Percentiles rank a stretch among this genome's conserved stretches.
Evolutionary conservation across 2,329 filamentous ascomycete genomes (phyloP).

Genomic region (Fonsecaea pedrosoi): DNA sequence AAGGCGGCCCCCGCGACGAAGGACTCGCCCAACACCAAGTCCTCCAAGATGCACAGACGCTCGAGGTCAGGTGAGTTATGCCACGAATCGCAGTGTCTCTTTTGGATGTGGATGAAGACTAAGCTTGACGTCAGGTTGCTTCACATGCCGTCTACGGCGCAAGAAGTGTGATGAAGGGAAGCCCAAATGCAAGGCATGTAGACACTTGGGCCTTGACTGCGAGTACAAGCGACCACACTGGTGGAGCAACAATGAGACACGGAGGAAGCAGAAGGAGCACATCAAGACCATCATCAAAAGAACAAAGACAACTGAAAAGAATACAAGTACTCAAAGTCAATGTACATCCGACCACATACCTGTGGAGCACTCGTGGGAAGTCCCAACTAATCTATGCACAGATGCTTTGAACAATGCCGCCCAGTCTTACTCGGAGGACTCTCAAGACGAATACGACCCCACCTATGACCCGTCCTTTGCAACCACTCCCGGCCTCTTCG

Average conservation of each 20-base stretch:
- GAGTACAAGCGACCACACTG: conserved; percentile 97
- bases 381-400: conserved; percentile 22
- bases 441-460: conserved; percentile 70
- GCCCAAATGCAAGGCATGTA: conserved; percentile 68
- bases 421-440: conserved; percentile 79
- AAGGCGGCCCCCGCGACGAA: conserved; percentile 42
- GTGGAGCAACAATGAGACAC: conserved; percentile 93
- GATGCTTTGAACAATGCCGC: conserved; percentile 24
- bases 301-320: conserved; percentile 92
- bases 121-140: conserved; percentile 60
- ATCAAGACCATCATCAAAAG: conserved; percentile 98
- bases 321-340: conserved; percentile 57
- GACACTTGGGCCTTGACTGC: conserved; percentile 79
- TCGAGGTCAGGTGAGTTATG: conserved; percentile 84
- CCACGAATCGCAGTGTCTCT: conserved; percentile 22
- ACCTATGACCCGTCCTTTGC: conserved; percentile 73
- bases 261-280: conserved; percentile 85
- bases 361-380: background rate
- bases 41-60: conserved; percentile 84
- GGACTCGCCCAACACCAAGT: conserved; percentile 48
- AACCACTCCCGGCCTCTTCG: conserved; percentile 48
- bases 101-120: conserved; percentile 15
- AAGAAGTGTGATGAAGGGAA: conserved; percentile 75
- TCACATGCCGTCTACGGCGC: conserved; percentile 69
- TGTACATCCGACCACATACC: conserved; percentile 16